Percentiles rank a stretch among this genome's conserved stretches.
phyloP scores from a whole-genome alignment of 352 stramenopile species.

The Pythium phragmiticola region DNA sequence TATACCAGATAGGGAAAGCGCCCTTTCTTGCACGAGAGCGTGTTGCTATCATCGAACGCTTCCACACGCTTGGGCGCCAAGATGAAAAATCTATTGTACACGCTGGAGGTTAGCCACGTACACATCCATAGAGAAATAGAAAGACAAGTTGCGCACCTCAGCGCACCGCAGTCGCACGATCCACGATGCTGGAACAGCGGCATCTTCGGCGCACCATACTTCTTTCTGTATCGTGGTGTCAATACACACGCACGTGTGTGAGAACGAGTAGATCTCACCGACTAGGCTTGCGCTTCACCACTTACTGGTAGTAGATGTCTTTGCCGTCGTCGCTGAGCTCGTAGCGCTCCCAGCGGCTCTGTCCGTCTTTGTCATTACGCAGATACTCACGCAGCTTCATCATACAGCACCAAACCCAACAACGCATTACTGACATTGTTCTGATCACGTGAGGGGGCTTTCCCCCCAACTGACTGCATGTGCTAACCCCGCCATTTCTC shows the following conservation, averaged over 20 bases:
- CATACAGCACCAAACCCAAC: not conserved
- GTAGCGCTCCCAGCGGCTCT: slow-evolving; percentile 62
- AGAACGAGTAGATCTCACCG: not conserved
- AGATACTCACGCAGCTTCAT: slow-evolving; percentile 61
- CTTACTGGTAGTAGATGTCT: slow-evolving; percentile 78
- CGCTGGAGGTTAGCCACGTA: not conserved
- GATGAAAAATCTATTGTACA: slow-evolving; percentile 54
- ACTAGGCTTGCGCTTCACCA: slow-evolving; percentile 3
- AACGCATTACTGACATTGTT: not conserved
- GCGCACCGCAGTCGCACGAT: slow-evolving; percentile 63
- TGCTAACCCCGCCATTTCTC: not conserved
- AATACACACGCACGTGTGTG: not conserved
- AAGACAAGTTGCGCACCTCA: slow-evolving; percentile 33
- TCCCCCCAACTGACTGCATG: not conserved
- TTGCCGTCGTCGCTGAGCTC: slow-evolving; percentile 42
- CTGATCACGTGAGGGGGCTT: not conserved
- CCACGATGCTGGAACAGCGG: slow-evolving; percentile 75
- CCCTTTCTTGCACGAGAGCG: slow-evolving; percentile 79
- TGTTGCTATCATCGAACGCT: slow-evolving; percentile 82
- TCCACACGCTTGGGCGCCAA: slow-evolving; percentile 74
- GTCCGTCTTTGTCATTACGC: slow-evolving; percentile 42
- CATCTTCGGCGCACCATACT: slow-evolving; percentile 70
- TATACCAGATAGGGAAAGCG: slow-evolving; percentile 74
- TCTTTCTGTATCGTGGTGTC: slow-evolving; percentile 42
- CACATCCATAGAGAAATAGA: not conserved